A percentile compares a stretch with the other conserved stretches of the same genome.
These are phyloP conservation scores for Hygrophorus russula DNA, from an alignment of 768 basidiomycete genomes.

Conservation along the genomic window DNA sequence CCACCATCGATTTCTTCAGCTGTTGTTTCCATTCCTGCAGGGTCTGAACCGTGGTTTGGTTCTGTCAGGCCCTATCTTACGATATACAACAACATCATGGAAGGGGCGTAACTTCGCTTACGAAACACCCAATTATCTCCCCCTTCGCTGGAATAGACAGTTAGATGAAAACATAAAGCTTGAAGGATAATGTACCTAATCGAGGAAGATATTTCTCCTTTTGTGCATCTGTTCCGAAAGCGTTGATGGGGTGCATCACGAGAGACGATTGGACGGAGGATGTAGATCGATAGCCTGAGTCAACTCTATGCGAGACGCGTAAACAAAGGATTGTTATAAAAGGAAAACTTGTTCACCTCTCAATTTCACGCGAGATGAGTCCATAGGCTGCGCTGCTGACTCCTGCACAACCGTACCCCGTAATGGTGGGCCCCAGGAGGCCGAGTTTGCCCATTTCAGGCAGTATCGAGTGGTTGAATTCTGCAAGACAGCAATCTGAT, in stretches of 20 bases:
- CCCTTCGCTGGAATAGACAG: conserved; percentile 48
- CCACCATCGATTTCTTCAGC: conserved; percentile 81
- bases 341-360: conserved; percentile 35
- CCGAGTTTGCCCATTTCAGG: conserved; percentile 91
- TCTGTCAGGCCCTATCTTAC: conserved; percentile 76
- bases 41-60: conserved; percentile 95
- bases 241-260: conserved; percentile 90
- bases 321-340: not conserved
- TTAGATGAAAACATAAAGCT: not conserved
- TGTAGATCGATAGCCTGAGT: conserved; percentile 93
- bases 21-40: conserved; percentile 93
- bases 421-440: conserved; percentile 83
- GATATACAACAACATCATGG: not conserved
- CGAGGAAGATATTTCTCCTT: conserved; percentile 85
- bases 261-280: conserved; percentile 94
- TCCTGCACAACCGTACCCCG: conserved; percentile 91
- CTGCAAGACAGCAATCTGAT: conserved; percentile 22
- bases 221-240: conserved; percentile 83
- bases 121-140: conserved; percentile 87
- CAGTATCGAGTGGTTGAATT: conserved; percentile 67
- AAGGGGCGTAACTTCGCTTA: conserved; percentile 26
- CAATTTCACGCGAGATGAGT: conserved; percentile 87
- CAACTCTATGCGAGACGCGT: conserved; percentile 43
- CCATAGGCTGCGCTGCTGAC: conserved; percentile 89
- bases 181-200: conserved; percentile 39